These are phyloP conservation scores for Cladosporium sphaerospermum DNA, from an alignment of 2,329 filamentous ascomycete species.

Conservation along the genomic window DNA sequence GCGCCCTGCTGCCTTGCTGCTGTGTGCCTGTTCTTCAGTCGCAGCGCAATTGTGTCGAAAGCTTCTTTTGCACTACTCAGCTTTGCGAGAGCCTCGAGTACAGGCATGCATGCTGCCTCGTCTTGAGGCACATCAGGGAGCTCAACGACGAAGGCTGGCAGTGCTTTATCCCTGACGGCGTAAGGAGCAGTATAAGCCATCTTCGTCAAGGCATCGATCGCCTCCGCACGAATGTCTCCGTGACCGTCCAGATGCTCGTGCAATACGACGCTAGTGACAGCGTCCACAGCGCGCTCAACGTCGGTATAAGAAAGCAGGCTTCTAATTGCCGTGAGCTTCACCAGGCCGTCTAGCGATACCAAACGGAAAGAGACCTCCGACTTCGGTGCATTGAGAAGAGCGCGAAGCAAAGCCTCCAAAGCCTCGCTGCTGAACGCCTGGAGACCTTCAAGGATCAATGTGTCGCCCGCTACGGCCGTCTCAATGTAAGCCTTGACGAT, in stretches of 20 bases:
- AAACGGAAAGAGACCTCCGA: conserved; percentile 47
- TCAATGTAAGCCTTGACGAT: conserved; percentile 52
- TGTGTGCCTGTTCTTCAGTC: conserved; percentile 58
- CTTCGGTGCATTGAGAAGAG: conserved; percentile 38
- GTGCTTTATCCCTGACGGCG: conserved; percentile 57
- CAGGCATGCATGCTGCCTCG: conserved; percentile 45
- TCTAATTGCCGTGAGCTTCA: conserved; percentile 38
- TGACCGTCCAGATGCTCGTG: conserved; percentile 52
- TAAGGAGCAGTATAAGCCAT: conserved; percentile 58
- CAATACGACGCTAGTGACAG: conserved; percentile 56
- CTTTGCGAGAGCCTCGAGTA: conserved; percentile 59
- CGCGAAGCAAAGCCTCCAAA: conserved; percentile 37
- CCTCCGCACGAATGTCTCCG: conserved; percentile 52
- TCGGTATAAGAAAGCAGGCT: conserved; percentile 38
- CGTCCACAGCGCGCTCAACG: conserved; percentile 48
- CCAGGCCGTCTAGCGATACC: conserved; percentile 39
- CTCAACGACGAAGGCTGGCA: conserved; percentile 60
- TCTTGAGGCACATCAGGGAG: conserved; percentile 48
- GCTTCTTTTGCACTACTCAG: conserved; percentile 57
- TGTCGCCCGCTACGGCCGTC: conserved; percentile 41
- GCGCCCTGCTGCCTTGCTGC: conserved; percentile 48
- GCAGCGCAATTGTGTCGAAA: conserved; percentile 57
- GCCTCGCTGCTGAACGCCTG: conserved; percentile 36
- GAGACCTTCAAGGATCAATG: conserved; percentile 33
- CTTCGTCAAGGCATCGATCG: conserved; percentile 53